Percentiles rank a stretch among this genome's conserved stretches.
Conservation (phyloP, 257 asterid genomes). For the Solanum corneliomulleri region DNA sequence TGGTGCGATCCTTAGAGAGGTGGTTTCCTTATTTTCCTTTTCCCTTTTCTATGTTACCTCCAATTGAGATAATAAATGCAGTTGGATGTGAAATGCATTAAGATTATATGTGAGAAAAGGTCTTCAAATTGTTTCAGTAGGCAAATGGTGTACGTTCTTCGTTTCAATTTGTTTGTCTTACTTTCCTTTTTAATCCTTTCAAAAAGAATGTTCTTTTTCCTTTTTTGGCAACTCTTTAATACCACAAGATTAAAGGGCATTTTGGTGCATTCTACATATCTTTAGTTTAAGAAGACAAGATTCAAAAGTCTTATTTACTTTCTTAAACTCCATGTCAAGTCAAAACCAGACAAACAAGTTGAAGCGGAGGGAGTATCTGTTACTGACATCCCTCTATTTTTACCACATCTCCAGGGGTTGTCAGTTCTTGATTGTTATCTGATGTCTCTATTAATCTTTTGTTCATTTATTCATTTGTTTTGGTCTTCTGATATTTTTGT, state of each 20-base stretch:
- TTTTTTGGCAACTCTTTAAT: neutral
- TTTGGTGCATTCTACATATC: neutral
- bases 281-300: neutral
- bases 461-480: neutral
- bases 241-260: neutral
- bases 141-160: neutral
- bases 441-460: neutral
- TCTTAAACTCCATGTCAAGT: neutral
- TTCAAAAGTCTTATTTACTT: neutral
- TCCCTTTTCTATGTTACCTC: neutral
- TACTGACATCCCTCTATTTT: neutral
- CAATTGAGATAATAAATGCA: neutral
- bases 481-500: neutral
- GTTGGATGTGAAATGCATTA: neutral
- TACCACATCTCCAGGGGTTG: neutral
- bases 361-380: neutral
- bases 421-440: neutral
- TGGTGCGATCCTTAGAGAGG: slow-evolving; percentile 98
- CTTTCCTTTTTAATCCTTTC: neutral
- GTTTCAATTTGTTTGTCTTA: neutral
- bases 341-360: neutral
- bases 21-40: slow-evolving; percentile 6
- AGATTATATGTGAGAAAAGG: neutral
- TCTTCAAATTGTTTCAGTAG: neutral
- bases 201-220: neutral